Conservation (phyloP, 352 stramenopile species). For the Albugo candida region DNA sequence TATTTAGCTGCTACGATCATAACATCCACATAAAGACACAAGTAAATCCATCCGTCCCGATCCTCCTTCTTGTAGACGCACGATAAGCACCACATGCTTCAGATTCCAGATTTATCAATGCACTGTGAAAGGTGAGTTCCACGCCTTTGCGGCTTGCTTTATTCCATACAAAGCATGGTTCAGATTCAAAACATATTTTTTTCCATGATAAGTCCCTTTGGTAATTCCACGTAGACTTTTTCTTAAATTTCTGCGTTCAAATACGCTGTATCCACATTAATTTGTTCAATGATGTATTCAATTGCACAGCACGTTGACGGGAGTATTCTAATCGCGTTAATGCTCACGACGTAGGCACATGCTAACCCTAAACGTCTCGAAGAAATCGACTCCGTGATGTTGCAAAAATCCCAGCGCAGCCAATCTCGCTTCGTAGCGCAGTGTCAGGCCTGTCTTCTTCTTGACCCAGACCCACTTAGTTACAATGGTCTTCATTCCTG, state of each 20-base stretch:
- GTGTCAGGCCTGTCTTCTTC: background rate
- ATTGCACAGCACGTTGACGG: slow-evolving; percentile 1
- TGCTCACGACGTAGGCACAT: background rate
- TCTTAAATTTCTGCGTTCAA: slow-evolving; percentile 9
- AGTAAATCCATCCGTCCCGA: slow-evolving; percentile 3
- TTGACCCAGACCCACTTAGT: background rate
- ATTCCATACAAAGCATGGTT: slow-evolving; percentile 10
- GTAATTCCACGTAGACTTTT: background rate
- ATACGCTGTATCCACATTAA: slow-evolving; percentile 12
- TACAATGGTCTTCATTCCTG: too few relatives aligned
- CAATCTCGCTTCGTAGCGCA: background rate
- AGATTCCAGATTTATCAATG: slow-evolving; percentile 8
- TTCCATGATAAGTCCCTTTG: background rate
- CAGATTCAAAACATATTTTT: slow-evolving; percentile 5
- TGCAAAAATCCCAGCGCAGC: background rate
- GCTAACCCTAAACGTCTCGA: too few relatives aligned
- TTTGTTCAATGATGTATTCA: slow-evolving; percentile 7
- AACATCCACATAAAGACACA: slow-evolving; percentile 8
- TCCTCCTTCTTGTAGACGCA: slow-evolving; percentile 10
- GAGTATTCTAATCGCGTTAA: background rate
- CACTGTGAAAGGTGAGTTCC: slow-evolving; percentile 8
- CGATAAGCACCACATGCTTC: slow-evolving; percentile 3
- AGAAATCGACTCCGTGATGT: background rate
- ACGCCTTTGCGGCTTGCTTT: slow-evolving; percentile 9
- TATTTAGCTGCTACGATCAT: slow-evolving; percentile 9